phyloP scores from a whole-genome alignment of 768 basidiomycete genomes.

The Trametes cinnabarina region DNA sequence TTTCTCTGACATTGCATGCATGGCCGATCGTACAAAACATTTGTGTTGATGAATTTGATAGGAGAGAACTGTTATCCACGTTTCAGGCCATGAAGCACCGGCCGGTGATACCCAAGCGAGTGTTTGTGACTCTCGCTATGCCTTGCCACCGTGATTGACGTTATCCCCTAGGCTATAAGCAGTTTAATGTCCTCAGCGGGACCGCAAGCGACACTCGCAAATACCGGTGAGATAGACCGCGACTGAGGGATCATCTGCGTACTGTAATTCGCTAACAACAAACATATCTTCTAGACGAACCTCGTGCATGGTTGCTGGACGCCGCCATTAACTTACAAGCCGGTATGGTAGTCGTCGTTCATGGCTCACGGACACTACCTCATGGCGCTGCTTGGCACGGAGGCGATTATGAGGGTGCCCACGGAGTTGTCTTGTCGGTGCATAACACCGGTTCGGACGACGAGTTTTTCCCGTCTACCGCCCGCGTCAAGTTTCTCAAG shows the following conservation, averaged over 20 bases:
- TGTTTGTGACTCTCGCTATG: no score
- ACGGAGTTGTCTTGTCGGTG: conserved; percentile 15
- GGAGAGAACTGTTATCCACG: neutral
- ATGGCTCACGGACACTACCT: neutral
- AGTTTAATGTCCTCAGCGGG: neutral
- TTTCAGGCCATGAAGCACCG: neutral
- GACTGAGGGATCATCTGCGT: no score
- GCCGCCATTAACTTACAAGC: neutral
- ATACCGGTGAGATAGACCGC: neutral
- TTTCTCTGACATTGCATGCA: no score
- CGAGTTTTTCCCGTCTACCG: conserved; percentile 11
- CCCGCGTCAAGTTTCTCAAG: conserved; percentile 7
- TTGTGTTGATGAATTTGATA: no score
- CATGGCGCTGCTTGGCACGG: conserved; percentile 10
- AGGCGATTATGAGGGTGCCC: conserved; percentile 16
- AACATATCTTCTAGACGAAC: neutral
- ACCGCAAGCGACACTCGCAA: neutral
- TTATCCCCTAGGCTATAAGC: neutral
- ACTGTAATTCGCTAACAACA: no score
- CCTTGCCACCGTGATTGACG: no score
- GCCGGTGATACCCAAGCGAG: neutral
- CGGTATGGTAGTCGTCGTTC: conserved; percentile 9
- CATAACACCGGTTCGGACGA: conserved; percentile 14
- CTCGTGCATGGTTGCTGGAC: conserved; percentile 7
- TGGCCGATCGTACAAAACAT: no score